A percentile compares a stretch with the other conserved stretches of the same genome.
phyloP scores from a whole-genome alignment of 768 basidiomycete species.

The Dentipellis sp. region DNA sequence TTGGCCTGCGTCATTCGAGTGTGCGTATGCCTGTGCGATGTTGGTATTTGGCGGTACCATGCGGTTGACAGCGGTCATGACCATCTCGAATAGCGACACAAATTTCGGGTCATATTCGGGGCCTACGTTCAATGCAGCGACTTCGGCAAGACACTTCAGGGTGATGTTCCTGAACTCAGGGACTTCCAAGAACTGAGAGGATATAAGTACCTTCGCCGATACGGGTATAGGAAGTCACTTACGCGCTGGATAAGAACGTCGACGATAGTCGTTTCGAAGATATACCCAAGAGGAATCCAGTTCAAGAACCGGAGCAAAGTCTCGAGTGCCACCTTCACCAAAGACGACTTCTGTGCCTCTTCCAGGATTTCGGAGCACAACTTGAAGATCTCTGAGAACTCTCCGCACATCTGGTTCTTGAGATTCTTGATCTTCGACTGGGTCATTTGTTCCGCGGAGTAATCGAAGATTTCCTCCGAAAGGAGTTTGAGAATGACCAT shows the following conservation, averaged over 20 bases:
- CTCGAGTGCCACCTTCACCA: constrained; percentile 92
- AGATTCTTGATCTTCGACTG: constrained; percentile 95
- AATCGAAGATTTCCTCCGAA: constrained; percentile 99
- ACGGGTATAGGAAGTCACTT: constrained; percentile 24
- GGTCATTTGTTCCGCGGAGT: constrained; percentile 97
- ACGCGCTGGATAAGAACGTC: constrained; percentile 89
- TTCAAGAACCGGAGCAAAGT: constrained; percentile 93
- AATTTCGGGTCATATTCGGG: constrained; percentile 98
- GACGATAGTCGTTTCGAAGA: constrained; percentile 96
- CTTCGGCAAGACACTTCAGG: constrained; percentile 93
- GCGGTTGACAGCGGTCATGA: constrained; percentile 94
- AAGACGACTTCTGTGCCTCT: constrained; percentile 90
- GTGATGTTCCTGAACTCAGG: constrained; percentile 97
- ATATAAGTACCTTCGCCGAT: constrained; percentile 6
- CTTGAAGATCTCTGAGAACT: constrained; percentile 96
- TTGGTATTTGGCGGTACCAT: constrained; percentile 96
- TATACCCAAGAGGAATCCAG: constrained; percentile 98
- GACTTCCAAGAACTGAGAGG: constrained; percentile 80
- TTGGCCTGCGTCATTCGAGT: constrained; percentile 86
- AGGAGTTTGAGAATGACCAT: constrained; percentile 96
- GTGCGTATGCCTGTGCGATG: constrained; percentile 85
- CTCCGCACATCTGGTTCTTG: constrained; percentile 97
- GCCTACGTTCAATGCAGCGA: constrained; percentile 88
- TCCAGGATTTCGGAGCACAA: constrained; percentile 94
- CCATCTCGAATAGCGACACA: constrained; percentile 94